Evolutionary conservation across 129 eudicot genomes (phyloP).

Genomic region (Tagetes erecta): DNA sequence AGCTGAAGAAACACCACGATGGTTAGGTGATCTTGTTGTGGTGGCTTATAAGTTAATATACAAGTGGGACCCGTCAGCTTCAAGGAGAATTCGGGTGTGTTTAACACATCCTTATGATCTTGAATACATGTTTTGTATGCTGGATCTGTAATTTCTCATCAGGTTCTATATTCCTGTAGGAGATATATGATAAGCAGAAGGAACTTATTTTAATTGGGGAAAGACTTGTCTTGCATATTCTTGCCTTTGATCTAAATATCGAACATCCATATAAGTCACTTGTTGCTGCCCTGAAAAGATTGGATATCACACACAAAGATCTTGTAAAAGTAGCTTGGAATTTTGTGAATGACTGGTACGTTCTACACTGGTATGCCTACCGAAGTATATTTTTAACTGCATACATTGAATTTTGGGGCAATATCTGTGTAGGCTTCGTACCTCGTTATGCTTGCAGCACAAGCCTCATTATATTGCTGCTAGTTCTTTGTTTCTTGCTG

Average conservation of each 20-base stretch:
- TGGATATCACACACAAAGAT: constrained; percentile 51
- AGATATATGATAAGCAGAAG: constrained; percentile 63
- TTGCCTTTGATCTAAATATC: constrained; percentile 66
- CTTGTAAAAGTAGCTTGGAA: constrained; percentile 78
- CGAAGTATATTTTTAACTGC: background rate
- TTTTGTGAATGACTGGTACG: constrained; percentile 78
- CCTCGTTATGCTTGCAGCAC: constrained; percentile 78
- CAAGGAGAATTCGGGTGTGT: constrained; percentile 65
- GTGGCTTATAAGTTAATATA: constrained; percentile 59
- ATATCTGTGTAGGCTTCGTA: constrained; percentile 49
- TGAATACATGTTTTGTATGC: background rate
- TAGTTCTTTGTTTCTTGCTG: constrained; percentile 68
- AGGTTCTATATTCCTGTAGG: constrained; percentile 41
- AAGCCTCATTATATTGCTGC: constrained; percentile 80
- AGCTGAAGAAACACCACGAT: constrained; percentile 70
- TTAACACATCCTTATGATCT: constrained; percentile 8
- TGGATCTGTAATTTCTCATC: constrained; percentile 1
- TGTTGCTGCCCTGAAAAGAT: constrained; percentile 61
- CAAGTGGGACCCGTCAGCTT: constrained; percentile 67
- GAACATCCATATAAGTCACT: constrained; percentile 81
- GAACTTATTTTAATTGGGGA: constrained; percentile 56
- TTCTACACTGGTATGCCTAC: background rate
- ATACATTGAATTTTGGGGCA: constrained; percentile 1
- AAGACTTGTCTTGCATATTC: constrained; percentile 52
- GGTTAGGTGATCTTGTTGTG: constrained; percentile 48